Conservation (phyloP, 2,329 filamentous ascomycete genomes). For the Mycogone perniciosa region DNA sequence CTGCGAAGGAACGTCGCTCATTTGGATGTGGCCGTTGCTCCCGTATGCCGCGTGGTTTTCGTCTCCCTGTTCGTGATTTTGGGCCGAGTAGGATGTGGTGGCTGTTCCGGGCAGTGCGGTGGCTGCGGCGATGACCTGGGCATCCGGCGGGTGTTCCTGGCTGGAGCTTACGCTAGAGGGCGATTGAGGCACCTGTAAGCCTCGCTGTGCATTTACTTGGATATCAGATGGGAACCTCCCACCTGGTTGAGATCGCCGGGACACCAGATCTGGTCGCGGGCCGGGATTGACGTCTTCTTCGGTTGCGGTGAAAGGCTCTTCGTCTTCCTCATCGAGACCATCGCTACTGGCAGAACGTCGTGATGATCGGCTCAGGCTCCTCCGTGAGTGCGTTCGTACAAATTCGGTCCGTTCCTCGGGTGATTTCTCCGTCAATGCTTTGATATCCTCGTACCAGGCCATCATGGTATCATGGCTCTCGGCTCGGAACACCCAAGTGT, state of each 20-base stretch:
- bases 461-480: constrained; percentile 89
- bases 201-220: constrained; percentile 69
- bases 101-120: constrained; percentile 39
- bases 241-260: constrained; percentile 78
- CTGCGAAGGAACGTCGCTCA: constrained; percentile 44
- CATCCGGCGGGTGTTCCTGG: constrained; percentile 41
- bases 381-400: constrained; percentile 74
- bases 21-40: constrained; percentile 37
- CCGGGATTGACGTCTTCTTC: constrained; percentile 39
- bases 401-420: constrained; percentile 85
- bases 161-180: constrained; percentile 77
- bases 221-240: constrained; percentile 95
- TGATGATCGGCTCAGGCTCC: constrained; percentile 64
- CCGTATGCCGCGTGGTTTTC: constrained; percentile 36
- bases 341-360: constrained; percentile 63
- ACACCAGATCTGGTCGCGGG: constrained; percentile 43
- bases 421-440: constrained; percentile 78
- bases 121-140: constrained; percentile 54
- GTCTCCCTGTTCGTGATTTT: constrained; percentile 28
- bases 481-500: constrained; percentile 66
- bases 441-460: constrained; percentile 93
- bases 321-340: constrained; percentile 68
- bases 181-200: constrained; percentile 72
- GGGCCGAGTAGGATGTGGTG: constrained; percentile 22
- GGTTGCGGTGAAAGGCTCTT: constrained; percentile 54